Evolutionary conservation across 345 rosid genomes (phyloP).

Genomic region (Eutrema yunnanense): DNA sequence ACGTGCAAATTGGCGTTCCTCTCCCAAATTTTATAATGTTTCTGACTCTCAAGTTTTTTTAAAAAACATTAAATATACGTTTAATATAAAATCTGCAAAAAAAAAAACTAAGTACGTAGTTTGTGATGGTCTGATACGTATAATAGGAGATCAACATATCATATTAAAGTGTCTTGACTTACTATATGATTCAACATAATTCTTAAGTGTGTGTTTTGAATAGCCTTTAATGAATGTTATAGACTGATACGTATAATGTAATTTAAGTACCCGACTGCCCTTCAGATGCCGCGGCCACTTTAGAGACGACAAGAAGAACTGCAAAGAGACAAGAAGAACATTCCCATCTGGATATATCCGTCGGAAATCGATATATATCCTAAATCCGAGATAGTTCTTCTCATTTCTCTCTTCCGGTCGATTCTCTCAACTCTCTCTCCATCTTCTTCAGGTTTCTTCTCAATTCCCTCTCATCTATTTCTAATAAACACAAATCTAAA

Average conservation of each 20-base stretch:
- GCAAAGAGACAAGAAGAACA: constrained; percentile 28
- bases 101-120: not conserved
- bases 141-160: too few relatives aligned
- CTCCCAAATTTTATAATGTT: not conserved
- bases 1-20: not conserved
- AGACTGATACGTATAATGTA: not conserved
- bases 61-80: not conserved
- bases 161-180: not conserved
- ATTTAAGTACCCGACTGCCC: not conserved
- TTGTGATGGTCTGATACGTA: too few relatives aligned
- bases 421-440: too few relatives aligned
- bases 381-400: too few relatives aligned
- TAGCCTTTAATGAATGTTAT: not conserved
- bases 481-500: too few relatives aligned
- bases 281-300: constrained; percentile 8
- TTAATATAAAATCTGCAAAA: too few relatives aligned
- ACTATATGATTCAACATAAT: not conserved
- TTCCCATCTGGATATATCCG: too few relatives aligned
- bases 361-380: too few relatives aligned
- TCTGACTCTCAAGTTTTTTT: not conserved
- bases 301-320: constrained; percentile 13
- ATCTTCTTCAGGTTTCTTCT: too few relatives aligned
- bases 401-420: too few relatives aligned
- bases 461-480: too few relatives aligned
- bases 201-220: not conserved